phyloP scores from a whole-genome alignment of 2,329 filamentous ascomycete genomes.

The Colletotrichum costaricense region DNA sequence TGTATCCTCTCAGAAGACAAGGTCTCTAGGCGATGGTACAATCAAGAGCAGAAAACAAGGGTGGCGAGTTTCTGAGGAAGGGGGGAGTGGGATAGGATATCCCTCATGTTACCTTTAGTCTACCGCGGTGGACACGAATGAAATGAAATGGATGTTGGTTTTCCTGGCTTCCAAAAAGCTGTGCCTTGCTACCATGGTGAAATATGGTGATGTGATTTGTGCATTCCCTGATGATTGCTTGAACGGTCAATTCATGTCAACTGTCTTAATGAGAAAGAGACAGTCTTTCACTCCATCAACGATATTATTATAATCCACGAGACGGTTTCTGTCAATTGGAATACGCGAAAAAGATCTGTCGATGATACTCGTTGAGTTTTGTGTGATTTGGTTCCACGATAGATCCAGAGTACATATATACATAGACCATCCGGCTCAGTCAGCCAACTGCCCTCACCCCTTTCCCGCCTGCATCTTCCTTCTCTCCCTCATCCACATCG shows the following conservation, averaged over 20 bases:
- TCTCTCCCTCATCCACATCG: background rate
- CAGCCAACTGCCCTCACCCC: background rate
- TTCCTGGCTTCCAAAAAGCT: slow-evolving; percentile 14
- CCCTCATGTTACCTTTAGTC: background rate
- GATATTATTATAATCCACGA: too few species aligned
- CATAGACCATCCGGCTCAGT: background rate
- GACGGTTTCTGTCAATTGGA: too few species aligned
- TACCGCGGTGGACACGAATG: slow-evolving; percentile 35
- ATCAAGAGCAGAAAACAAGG: slow-evolving; percentile 10
- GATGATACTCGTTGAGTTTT: background rate
- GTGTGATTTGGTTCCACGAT: background rate
- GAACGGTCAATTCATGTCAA: too few species aligned
- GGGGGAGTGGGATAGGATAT: background rate
- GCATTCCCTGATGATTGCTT: background rate
- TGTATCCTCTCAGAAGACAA: background rate
- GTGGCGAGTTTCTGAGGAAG: background rate
- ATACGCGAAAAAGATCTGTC: background rate
- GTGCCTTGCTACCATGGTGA: background rate
- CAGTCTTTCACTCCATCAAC: too few species aligned
- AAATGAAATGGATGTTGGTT: slow-evolving; percentile 36
- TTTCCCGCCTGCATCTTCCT: background rate
- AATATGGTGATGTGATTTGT: background rate
- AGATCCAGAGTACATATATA: background rate
- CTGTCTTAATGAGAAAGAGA: background rate
- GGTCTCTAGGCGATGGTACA: background rate